Evolutionary conservation across 768 basidiomycete species (phyloP).

Genomic region (Trichaptum fuscoviolaceum): DNA sequence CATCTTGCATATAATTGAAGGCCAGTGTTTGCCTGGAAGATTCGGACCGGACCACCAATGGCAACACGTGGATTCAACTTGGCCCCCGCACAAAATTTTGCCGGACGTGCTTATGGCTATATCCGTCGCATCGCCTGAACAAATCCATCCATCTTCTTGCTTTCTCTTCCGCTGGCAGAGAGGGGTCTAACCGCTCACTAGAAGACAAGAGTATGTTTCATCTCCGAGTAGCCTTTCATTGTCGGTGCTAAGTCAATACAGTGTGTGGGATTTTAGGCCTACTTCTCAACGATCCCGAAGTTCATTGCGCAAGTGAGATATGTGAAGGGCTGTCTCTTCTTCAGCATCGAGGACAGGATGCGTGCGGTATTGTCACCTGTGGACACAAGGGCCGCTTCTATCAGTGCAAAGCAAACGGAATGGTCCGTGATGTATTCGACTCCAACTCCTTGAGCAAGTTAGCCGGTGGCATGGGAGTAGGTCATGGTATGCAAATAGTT

Average conservation of each 20-base stretch:
- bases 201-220: background rate
- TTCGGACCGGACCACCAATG: background rate
- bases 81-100: background rate
- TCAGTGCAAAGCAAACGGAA: constrained; percentile 98
- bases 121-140: background rate
- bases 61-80: background rate
- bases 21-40: background rate
- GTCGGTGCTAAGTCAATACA: constrained; percentile 18
- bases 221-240: constrained; percentile 16
- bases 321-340: constrained; percentile 92
- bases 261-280: constrained; percentile 95
- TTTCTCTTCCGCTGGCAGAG: background rate
- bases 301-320: constrained; percentile 82
- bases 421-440: constrained; percentile 98
- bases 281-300: constrained; percentile 68
- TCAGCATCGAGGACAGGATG: constrained; percentile 97
- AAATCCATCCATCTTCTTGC: background rate
- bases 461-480: constrained; percentile 94
- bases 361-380: constrained; percentile 95
- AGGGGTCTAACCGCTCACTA: constrained; percentile 3
- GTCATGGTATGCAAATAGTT: constrained; percentile 65
- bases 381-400: constrained; percentile 92
- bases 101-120: background rate
- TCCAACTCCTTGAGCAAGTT: constrained; percentile 66
- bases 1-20: background rate